phyloP scores from a whole-genome alignment of 2,329 filamentous ascomycete genomes.

The Monilinia vaccinii-corymbosi region DNA sequence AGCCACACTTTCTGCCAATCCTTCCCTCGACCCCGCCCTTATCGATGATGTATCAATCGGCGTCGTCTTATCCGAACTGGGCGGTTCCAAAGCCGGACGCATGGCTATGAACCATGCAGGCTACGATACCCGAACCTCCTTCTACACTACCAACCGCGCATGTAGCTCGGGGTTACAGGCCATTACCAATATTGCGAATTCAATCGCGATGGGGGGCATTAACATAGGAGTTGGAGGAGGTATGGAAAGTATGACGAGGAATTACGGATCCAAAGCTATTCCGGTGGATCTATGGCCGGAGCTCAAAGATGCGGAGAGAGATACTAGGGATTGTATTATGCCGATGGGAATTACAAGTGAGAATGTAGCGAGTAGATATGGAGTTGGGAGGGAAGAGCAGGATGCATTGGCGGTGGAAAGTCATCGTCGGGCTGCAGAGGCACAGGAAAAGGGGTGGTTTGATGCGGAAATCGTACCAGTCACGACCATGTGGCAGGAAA shows the following conservation, averaged over 20 bases:
- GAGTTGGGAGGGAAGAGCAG: conserved; percentile 65
- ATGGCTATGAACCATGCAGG: conserved; percentile 86
- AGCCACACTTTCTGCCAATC: conserved; percentile 63
- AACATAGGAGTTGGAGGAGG: conserved; percentile 72
- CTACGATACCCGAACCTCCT: conserved; percentile 59
- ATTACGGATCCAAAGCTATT: conserved; percentile 80
- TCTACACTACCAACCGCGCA: conserved; percentile 84
- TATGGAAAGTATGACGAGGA: conserved; percentile 94
- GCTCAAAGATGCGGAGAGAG: conserved; percentile 54
- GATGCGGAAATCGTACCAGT: conserved; percentile 74
- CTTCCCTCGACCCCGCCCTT: conserved; percentile 57
- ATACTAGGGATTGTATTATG: conserved; percentile 84
- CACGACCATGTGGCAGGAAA: conserved; percentile 56
- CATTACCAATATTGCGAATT: conserved; percentile 63
- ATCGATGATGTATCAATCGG: conserved; percentile 81
- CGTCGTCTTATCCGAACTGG: conserved; percentile 83
- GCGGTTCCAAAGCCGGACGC: conserved; percentile 80
- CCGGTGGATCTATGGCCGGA: conserved; percentile 72
- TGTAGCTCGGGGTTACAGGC: conserved; percentile 72
- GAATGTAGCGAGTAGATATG: conserved; percentile 75
- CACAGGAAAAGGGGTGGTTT: conserved; percentile 62
- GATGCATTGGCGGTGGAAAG: conserved; percentile 72
- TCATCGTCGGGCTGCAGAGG: conserved; percentile 63
- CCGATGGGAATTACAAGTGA: conserved; percentile 86
- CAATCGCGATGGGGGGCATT: conserved; percentile 67